Evolutionary conservation across 352 stramenopile species (phyloP), one percentile per base, ranked within the genome.

Genomic region (Globisporangium cylindrosporum): DNA sequence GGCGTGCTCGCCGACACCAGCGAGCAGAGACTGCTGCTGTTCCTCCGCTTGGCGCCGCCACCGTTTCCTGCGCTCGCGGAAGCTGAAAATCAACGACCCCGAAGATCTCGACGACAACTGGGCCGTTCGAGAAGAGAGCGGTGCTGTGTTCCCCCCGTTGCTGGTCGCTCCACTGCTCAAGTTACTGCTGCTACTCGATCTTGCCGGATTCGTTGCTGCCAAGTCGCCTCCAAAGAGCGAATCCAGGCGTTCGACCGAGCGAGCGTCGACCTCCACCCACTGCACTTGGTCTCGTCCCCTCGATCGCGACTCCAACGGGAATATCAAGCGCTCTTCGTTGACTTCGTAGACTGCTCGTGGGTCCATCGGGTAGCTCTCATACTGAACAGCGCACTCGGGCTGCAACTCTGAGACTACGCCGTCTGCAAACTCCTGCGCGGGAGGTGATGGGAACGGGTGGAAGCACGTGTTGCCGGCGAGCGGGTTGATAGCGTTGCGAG

Each of bases 231-330:
- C 72, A 22, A 84, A 68, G 32, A 76, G 62, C 59, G 77, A 84
- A 6, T 73, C 68, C 27, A 81, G 71, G 0, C 77, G 77, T 34
- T 73, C 62, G 34, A 89, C 66, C 0, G 54, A 43, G 18, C 61
- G 59, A 5, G 60, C 57, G 56, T 82, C 70, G 3, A 90, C 65
- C 14, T 71, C 65, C 14, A 77, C 56, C 81, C 81, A 92, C 12
- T 9, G 48, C 9, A 84, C 66, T 29, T 72, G 60, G 48, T 77
- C 43, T 6, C 41, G 36, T 15, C 32, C 64, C n/a, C 59, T 74
- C 29, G 72, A 63, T 14, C 58, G 67, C 38, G 69, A 60, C 68
- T 88, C 73, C 14, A 84, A 62, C 10, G 76, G 74, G 34, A 76
- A 49, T 14, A 88, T 56, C 20, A 84, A 54, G 10, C 67, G 66